Conservation (phyloP, 2,329 filamentous ascomycete genomes). For the Aspergillus fructus region DNA sequence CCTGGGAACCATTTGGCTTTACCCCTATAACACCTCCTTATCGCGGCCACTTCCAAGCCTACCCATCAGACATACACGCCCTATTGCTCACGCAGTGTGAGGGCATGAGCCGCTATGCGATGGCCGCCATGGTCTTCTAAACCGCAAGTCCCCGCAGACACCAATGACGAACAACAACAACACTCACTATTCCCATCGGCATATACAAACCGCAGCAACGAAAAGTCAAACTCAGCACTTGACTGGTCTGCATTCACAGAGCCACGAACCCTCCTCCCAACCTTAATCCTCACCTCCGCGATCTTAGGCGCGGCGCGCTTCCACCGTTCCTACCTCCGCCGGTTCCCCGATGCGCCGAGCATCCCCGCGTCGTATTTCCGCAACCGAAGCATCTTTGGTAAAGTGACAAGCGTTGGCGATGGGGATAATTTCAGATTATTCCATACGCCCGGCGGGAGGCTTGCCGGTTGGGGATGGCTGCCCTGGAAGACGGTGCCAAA, state of each 20-base stretch:
- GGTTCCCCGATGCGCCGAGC: constrained; percentile 74
- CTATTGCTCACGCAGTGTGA: constrained; percentile 2
- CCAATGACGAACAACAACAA: constrained; percentile 25
- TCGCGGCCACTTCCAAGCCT: background rate
- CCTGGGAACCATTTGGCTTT: background rate
- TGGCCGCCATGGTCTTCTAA: constrained; percentile 50
- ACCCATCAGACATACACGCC: background rate
- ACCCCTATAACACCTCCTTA: background rate
- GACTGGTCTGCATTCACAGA: constrained; percentile 42
- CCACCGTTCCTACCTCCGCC: constrained; percentile 65
- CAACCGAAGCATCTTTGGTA: constrained; percentile 73
- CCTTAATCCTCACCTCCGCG: constrained; percentile 37
- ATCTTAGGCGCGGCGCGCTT: constrained; percentile 37
- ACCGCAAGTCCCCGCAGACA: constrained; percentile 21
- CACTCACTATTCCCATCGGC: constrained; percentile 7
- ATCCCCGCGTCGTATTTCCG: constrained; percentile 75
- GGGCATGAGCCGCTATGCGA: constrained; percentile 44
- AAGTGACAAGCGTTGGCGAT: constrained; percentile 91
- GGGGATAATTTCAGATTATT: constrained; percentile 94
- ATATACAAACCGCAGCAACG: constrained; percentile 8
- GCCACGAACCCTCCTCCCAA: constrained; percentile 36
- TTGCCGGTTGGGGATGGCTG: constrained; percentile 91
- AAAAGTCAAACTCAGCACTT: constrained; percentile 20
- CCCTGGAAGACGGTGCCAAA: constrained; percentile 68
- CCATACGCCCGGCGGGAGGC: constrained; percentile 86